Evolutionary conservation across 306 rosid species (phyloP), one percentile per base, ranked within the genome.

Genomic region (Inga laurina): DNA sequence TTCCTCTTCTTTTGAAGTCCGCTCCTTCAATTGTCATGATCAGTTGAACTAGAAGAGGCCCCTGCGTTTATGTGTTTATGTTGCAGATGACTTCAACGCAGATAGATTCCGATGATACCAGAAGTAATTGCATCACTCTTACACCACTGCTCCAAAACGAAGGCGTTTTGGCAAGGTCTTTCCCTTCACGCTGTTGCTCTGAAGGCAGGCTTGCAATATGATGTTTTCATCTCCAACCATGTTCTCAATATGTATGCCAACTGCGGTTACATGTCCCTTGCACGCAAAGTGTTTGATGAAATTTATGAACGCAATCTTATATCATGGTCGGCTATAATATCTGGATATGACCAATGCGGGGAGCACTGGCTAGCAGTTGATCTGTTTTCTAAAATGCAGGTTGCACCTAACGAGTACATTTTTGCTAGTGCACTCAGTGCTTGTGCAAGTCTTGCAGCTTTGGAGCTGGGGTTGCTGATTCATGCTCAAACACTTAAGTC

Each of bases 241-340:
- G 67, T 24, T 61, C 34, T 61, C 32, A 22, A 59, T n/a, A 10
- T 59, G 66, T 59, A 59, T 59, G 66, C 66, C 66, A 59, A 59
- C 34, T 59, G 66, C 13, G 66, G 66, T 14, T 62, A 24, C 68
- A 22, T 62, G 7, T 62, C 37, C 68, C 37, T 24, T 62, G 68
- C 68, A 10, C 68, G 8, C 68, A 62, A 27, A 62, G 16, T 62
- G 68, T 62, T 27, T 62, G 18, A 62, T 62, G 10, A 62, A 61
- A 62, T 85, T 89, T 21, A 75, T 64, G 69, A 74, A 5, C 78
- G 72, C 49, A 84, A 86, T 64, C 52, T 78, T 22, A 85, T 88
- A 51, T 88, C 91, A 37, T 86, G 89, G 91, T 83, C 84, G 1
- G 87, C 87, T 45, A 81, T 88, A 75, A 48, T 88, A 44, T 88